Conservation (phyloP, 441 rosid species). For the Adansonia rubrostipa region DNA sequence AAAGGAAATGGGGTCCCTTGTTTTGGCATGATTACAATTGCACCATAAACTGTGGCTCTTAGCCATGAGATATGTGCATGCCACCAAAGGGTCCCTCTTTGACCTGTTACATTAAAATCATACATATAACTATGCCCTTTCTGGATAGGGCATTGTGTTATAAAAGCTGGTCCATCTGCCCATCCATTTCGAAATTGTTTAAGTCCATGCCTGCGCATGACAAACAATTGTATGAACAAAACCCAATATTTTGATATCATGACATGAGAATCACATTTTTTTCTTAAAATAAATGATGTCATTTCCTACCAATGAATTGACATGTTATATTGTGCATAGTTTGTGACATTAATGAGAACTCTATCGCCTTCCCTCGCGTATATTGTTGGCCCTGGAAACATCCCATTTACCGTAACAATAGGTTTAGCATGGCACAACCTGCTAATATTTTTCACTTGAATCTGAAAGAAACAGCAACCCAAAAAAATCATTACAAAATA, state of each 20-base stretch:
- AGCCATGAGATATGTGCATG: slow-evolving; percentile 53
- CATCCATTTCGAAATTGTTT: slow-evolving; percentile 53
- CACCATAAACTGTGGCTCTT: slow-evolving; percentile 51
- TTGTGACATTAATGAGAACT: slow-evolving; percentile 28
- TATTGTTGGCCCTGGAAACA: slow-evolving; percentile 37
- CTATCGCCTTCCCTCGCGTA: slow-evolving; percentile 32
- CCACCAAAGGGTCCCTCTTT: slow-evolving; percentile 63
- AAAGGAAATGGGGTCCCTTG: slow-evolving; percentile 47
- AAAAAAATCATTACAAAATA: not conserved
- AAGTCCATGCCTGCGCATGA: slow-evolving; percentile 34
- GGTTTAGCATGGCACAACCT: slow-evolving; percentile 35
- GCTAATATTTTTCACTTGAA: slow-evolving; percentile 35
- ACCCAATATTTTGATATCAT: not conserved
- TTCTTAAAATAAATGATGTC: not conserved
- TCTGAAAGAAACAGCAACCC: slow-evolving; percentile 2
- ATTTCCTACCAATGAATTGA: slow-evolving; percentile 30
- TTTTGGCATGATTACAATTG: slow-evolving; percentile 44
- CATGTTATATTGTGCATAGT: slow-evolving; percentile 30
- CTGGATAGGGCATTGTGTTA: slow-evolving; percentile 68
- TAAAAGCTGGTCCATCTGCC: slow-evolving; percentile 55
- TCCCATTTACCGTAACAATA: slow-evolving; percentile 35
- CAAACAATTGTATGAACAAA: not conserved
- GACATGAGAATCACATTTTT: not conserved
- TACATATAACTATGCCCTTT: slow-evolving; percentile 59
- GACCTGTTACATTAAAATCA: slow-evolving; percentile 59